phyloP scores from a whole-genome alignment of 345 rosid species.

The Zanthoxylum bungeanum region DNA sequence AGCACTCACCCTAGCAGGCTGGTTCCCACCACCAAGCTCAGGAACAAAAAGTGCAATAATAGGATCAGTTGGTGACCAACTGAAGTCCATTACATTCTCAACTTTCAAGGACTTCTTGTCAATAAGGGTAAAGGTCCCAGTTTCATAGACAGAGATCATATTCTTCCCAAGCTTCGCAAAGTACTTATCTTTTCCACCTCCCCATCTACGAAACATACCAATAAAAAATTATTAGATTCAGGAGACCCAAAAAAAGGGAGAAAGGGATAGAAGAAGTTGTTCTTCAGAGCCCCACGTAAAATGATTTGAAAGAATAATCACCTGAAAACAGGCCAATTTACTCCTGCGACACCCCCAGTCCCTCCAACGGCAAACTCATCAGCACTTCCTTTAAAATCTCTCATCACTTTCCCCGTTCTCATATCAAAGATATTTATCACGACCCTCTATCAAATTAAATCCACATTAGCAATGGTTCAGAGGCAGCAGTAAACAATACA shows the following conservation, averaged over 20 bases:
- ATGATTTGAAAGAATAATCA: slow-evolving; percentile 17
- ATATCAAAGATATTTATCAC: slow-evolving; percentile 82
- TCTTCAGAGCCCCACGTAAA: neutral
- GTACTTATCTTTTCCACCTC: slow-evolving; percentile 85
- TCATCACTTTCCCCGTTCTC: slow-evolving; percentile 87
- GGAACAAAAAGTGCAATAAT: slow-evolving; percentile 85
- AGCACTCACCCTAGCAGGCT: slow-evolving; percentile 83
- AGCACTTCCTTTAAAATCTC: slow-evolving; percentile 94
- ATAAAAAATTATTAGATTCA: neutral
- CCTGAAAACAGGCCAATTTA: slow-evolving; percentile 94
- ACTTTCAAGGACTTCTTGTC: slow-evolving; percentile 94
- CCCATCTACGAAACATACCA: slow-evolving; percentile 57
- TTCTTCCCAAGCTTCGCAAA: slow-evolving; percentile 86
- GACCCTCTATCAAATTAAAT: slow-evolving; percentile 46
- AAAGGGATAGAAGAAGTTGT: too few species aligned
- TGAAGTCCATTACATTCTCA: slow-evolving; percentile 80
- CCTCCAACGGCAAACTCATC: slow-evolving; percentile 94
- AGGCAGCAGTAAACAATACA: neutral
- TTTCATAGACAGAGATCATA: slow-evolving; percentile 84
- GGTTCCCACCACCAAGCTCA: slow-evolving; percentile 97
- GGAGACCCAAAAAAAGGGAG: neutral
- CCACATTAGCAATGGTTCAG: slow-evolving; percentile 13
- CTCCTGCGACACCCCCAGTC: slow-evolving; percentile 77
- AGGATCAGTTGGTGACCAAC: slow-evolving; percentile 95
- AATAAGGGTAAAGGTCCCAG: slow-evolving; percentile 74